phyloP scores from a whole-genome alignment of 1,284 basidiomycete genomes.

The Agroathelia rolfsii region DNA sequence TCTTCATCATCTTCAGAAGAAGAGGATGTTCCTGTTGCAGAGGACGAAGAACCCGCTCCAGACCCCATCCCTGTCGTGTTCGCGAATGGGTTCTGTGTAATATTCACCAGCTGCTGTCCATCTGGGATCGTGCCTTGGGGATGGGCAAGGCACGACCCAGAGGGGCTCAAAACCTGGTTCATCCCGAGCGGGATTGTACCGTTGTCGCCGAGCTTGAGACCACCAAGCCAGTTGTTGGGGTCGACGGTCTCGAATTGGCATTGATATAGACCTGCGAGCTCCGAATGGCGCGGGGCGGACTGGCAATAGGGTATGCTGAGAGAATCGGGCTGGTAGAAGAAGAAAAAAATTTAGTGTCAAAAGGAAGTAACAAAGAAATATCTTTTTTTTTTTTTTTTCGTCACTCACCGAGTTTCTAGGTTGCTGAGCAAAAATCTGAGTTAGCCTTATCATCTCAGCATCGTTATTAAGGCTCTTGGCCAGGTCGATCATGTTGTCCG shows the following conservation, averaged over 20 bases:
- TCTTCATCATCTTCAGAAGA: too few species aligned
- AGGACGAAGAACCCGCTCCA: too few species aligned
- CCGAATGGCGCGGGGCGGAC: constrained; percentile 26
- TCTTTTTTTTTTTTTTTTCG: too few species aligned
- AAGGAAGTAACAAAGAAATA: background rate
- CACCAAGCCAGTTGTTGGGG: constrained; percentile 23
- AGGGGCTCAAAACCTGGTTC: constrained; percentile 20
- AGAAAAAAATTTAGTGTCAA: background rate
- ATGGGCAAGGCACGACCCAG: constrained; percentile 31
- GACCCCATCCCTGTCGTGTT: too few species aligned
- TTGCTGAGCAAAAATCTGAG: too few species aligned
- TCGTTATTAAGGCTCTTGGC: constrained; percentile 47
- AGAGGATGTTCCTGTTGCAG: too few species aligned
- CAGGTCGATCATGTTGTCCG: constrained; percentile 50
- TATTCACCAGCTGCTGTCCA: constrained; percentile 14
- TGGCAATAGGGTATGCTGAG: constrained; percentile 30
- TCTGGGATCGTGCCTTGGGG: constrained; percentile 24
- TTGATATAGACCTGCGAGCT: constrained; percentile 32
- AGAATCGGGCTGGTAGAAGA: constrained; percentile 22
- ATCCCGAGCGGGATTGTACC: constrained; percentile 31
- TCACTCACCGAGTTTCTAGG: too few species aligned
- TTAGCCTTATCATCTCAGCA: constrained; percentile 43
- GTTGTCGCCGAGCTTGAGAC: constrained; percentile 16
- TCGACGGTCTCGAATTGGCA: constrained; percentile 29
- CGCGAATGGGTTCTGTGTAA: constrained; percentile 17